Base-by-base conservation (phyloP, 441 rosid species). In the Eutrema salsugineum region DNA sequence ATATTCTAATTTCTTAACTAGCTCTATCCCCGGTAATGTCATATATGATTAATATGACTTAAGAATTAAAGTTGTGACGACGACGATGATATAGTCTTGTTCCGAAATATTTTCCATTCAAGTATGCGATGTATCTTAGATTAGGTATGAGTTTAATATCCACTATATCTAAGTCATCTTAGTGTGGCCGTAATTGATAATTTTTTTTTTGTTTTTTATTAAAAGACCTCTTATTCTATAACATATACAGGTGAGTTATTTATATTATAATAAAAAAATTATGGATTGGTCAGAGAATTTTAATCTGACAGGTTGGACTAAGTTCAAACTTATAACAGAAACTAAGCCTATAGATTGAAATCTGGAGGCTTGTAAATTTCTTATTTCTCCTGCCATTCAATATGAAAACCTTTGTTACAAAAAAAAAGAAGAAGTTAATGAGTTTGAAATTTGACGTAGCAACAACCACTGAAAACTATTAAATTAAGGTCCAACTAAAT, bases 391-490 rank as follows among this genome's bases (percentile, higher is more conserved):
- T n/a, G n/a, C n/a, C n/a, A n/a, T n/a, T n/a, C n/a, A n/a, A n/a
- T n/a, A n/a, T n/a, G n/a, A n/a, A n/a, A n/a, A n/a, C n/a, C n/a
- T n/a, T n/a, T n/a, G n/a, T n/a, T n/a, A n/a, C n/a, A n/a, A n/a
- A n/a, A n/a, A n/a, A n/a, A n/a, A n/a, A n/a, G n/a, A n/a, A n/a
- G n/a, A n/a, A n/a, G n/a, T n/a, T n/a, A 51, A 9, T 0, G 24
- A 32, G 56, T 7, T 7, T 67, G 68, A 20, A 67, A 51, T 60
- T 74, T 22, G 71, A 65, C 60, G 32, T 57, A n/a, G 66, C 68
- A 66, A 66, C 65, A 33, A 50, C 40, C 32, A 40, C 4, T 39
- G 22, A n/a, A 47, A 55, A 57, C 30, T 6, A 56, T 3, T 15
- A 35, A 57, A 65, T 19, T 24, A 60, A 33, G 58, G 48, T 38